Conservation (phyloP, 2,329 filamentous ascomycete species). For the Pseudogymnoascus sp. region DNA sequence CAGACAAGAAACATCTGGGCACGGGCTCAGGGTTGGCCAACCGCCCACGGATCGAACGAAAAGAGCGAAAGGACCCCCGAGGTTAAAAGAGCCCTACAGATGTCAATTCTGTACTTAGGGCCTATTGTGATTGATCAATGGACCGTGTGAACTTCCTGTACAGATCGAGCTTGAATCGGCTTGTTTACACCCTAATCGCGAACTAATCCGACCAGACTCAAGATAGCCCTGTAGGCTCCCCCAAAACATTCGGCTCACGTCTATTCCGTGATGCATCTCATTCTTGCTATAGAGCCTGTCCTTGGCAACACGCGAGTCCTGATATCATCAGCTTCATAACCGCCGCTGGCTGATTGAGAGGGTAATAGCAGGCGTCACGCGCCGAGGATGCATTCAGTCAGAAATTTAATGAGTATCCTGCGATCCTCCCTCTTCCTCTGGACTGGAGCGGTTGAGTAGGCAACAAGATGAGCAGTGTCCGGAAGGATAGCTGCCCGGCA, state of each 20-base stretch:
- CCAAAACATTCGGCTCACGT: background rate
- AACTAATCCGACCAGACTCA: background rate
- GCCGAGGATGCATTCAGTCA: background rate
- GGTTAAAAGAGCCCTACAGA: background rate
- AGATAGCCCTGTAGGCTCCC: background rate
- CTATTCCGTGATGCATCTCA: background rate
- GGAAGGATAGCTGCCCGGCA: background rate
- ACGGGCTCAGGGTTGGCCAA: background rate
- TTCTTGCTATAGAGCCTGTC: background rate
- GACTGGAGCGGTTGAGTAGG: background rate
- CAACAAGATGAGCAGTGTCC: background rate
- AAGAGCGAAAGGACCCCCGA: background rate
- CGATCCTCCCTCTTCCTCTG: background rate
- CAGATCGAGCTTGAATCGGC: background rate
- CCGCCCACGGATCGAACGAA: background rate
- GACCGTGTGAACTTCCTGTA: background rate
- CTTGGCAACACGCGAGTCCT: background rate
- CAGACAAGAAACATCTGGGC: constrained; percentile 3
- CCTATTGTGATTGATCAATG: background rate
- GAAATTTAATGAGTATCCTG: background rate
- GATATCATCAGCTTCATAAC: background rate
- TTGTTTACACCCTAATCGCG: background rate
- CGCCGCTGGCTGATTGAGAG: background rate
- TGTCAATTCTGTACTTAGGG: background rate
- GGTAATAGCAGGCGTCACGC: background rate